Percentiles rank a stretch among this genome's conserved stretches.
Conservation (phyloP, 306 rosid genomes). For the Vicia sativa region DNA sequence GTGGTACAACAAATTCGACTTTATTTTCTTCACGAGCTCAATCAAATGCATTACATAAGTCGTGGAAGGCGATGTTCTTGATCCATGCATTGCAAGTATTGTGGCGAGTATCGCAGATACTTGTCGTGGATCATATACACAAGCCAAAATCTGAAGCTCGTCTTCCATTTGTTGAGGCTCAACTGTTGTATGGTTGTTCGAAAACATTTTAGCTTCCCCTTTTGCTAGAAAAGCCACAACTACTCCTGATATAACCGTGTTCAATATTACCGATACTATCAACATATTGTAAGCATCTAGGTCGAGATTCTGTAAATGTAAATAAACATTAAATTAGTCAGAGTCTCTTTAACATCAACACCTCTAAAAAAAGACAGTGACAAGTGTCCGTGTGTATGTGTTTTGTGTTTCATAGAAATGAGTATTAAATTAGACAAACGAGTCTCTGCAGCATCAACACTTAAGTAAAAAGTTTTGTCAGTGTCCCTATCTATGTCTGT, state of each 20-base stretch:
- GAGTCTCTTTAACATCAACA: no score
- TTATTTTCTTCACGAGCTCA: slow-evolving; percentile 67
- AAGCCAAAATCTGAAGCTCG: slow-evolving; percentile 66
- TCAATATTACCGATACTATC: slow-evolving; percentile 60
- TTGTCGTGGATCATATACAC: slow-evolving; percentile 85
- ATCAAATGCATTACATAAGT: slow-evolving; percentile 69
- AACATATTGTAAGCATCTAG: slow-evolving; percentile 65
- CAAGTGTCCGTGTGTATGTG: no score
- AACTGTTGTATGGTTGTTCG: slow-evolving; percentile 56
- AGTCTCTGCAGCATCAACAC: no score
- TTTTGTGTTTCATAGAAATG: no score
- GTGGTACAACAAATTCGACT: slow-evolving; percentile 66
- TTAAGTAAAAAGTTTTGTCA: no score
- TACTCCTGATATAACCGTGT: slow-evolving; percentile 83
- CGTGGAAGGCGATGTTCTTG: slow-evolving; percentile 48
- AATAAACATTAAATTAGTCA: background rate
- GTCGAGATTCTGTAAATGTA: slow-evolving; percentile 52
- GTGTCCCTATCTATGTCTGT: no score
- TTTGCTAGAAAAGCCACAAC: slow-evolving; percentile 65
- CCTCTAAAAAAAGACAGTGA: no score
- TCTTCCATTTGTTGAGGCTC: slow-evolving; percentile 51
- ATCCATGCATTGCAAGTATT: slow-evolving; percentile 60
- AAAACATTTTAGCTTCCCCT: slow-evolving; percentile 60
- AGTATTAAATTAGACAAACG: no score
- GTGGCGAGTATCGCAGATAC: slow-evolving; percentile 57